Base-by-base conservation (phyloP, 352 stramenopile genomes). In the Globisporangium lucens region DNA sequence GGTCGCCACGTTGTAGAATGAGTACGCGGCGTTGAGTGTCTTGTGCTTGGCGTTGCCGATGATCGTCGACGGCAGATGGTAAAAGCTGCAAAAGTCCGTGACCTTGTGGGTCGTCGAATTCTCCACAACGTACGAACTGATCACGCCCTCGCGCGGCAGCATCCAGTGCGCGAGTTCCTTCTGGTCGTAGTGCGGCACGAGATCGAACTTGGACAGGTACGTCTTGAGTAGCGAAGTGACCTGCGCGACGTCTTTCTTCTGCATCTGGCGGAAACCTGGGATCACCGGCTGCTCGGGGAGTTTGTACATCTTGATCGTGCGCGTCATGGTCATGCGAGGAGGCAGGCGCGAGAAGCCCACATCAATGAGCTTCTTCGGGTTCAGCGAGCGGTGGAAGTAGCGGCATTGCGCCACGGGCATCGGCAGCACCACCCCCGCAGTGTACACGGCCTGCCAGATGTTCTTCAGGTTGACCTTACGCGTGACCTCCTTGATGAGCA, bases 401-500 rank as follows among this genome's bases (percentile, higher is more conserved):
- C 97, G 85, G 69, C 93, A 98, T 29, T 80, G 75, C 8, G 95
- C 87, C 12, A 99, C 86, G 2, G 97, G 97, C 72, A 95, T 98
- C 0, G 98, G 98, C 49, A 99, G 78, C 51, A 98, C 85, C 9
- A 99, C 96, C 9, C 98, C 98, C 0, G 97, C 98, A 22, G 98
- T 99, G 80, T 99, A 99, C 2, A 99, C 96, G 4, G 98, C 98
- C 77, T 99, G 96, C 87, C 87, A 97, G 30, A 97, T 77, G 67
- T 97, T 64, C 33, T 70, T 87, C n/a, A 97, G 70, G 77, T 99
- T 99, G 13, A 99, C 97, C 33, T 97, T 79, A 22, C 98, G 82
- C 20, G 98, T 99, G 57, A 99, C 97, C 77, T 99, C 98, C 82
- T 99, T 99, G 79, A 99, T 99, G 0, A 99, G 79, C 43, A 99